Evolutionary conservation across 768 basidiomycete species (phyloP).

Genomic region (Galerina sulciceps): DNA sequence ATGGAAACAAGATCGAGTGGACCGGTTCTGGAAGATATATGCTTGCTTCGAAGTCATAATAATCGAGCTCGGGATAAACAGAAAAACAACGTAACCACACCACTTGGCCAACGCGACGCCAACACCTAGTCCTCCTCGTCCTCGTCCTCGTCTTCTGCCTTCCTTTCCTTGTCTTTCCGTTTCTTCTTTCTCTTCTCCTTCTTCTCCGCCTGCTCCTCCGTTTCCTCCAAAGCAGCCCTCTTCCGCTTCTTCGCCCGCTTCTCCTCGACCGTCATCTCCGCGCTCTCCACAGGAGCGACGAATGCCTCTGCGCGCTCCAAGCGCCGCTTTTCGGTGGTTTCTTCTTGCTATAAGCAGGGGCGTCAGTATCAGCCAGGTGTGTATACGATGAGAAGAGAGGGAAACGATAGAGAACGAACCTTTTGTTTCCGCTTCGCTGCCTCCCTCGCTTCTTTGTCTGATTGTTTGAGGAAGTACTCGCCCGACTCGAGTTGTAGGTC

Average conservation of each 20-base stretch:
- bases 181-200: conserved; percentile 38
- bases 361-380: background rate
- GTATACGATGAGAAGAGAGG: background rate
- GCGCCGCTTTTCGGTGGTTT: conserved; percentile 67
- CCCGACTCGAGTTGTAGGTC: conserved; percentile 95
- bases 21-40: too few species aligned
- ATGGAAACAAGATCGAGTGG: too few species aligned
- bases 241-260: conserved; percentile 59
- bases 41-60: too few species aligned
- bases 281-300: conserved; percentile 82
- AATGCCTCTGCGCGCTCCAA: conserved; percentile 88
- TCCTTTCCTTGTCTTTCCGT: conserved; percentile 22
- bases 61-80: too few species aligned
- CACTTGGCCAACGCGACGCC: too few species aligned
- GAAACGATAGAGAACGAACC: conserved; percentile 40
- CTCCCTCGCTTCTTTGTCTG: conserved; percentile 83
- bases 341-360: conserved; percentile 66
- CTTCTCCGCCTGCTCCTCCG: conserved; percentile 27
- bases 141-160: background rate
- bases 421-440: conserved; percentile 75
- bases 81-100: too few species aligned
- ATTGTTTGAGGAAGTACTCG: conserved; percentile 95
- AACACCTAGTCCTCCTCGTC: background rate
- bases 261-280: conserved; percentile 76
- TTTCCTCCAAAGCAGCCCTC: conserved; percentile 38